Conservation (phyloP, 257 asterid genomes). For the Petunia axillaris region DNA sequence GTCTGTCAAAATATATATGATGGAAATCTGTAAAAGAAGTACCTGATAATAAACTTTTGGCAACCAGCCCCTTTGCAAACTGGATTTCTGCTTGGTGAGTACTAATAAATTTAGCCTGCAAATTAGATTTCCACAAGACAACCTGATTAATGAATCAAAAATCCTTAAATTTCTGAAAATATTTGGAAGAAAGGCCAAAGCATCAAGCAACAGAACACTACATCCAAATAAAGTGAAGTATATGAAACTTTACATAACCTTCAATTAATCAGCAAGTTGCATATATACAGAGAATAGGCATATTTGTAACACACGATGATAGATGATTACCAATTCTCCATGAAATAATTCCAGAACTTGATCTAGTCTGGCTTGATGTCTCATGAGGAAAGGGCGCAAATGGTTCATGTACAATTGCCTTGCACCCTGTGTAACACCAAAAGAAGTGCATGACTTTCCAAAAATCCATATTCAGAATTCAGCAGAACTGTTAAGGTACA, state of each 20-base stretch:
- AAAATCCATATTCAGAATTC: constrained; percentile 10
- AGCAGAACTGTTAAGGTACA: too few relatives aligned
- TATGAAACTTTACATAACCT: background rate
- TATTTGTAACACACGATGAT: background rate
- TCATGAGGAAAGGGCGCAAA: constrained; percentile 73
- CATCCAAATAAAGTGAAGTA: constrained; percentile 21
- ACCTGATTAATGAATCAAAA: constrained; percentile 4
- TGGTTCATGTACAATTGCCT: constrained; percentile 61
- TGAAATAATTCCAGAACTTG: constrained; percentile 51
- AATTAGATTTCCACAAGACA: constrained; percentile 1
- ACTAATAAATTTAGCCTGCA: constrained; percentile 69
- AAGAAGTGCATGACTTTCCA: constrained; percentile 22
- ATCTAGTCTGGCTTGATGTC: constrained; percentile 71
- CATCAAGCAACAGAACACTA: background rate
- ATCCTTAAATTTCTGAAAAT: background rate
- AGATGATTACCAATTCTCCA: constrained; percentile 64
- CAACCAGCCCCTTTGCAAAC: constrained; percentile 50
- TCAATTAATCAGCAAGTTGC: background rate
- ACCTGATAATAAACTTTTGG: constrained; percentile 61
- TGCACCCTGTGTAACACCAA: constrained; percentile 66
- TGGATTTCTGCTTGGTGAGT: constrained; percentile 66
- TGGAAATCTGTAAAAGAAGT: constrained; percentile 1
- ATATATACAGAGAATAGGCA: background rate
- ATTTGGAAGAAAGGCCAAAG: constrained; percentile 9
- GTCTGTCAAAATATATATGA: background rate